Evolutionary conservation across 192 early-diverging fungal genomes (phyloP), one percentile per base, ranked within the genome.

Genomic region (Dispira simplex): DNA sequence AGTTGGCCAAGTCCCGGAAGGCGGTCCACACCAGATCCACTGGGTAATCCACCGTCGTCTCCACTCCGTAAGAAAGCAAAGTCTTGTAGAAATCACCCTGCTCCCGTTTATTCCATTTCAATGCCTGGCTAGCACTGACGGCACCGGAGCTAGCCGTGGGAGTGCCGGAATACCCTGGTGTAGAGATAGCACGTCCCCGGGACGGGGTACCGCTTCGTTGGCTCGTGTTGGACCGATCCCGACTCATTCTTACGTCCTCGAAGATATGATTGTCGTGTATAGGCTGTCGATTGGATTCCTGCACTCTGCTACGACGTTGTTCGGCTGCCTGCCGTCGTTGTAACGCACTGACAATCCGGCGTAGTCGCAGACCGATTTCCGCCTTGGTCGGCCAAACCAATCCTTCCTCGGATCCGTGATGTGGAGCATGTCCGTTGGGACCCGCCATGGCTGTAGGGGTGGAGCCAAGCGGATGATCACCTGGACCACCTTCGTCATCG

Each of bases 1-100:
- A 59, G 44, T 83, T 80, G 44, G 85, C 71, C 13, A 90, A 67
- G 49, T 84, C 81, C 53, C 82, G 85, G 73, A 92, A 90, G 3
- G 77, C 71, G 0, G 69, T 71, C 90, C 90, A 92, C 45, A 66
- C 64, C 32, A 72, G 71, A 4, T 53, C 52, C 49, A 27, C 66
- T 8, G 70, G 64, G 39, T 74, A 72, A 46, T 63, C 73, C 11
- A 68, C 63, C 25, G 68, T 52, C 3, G 68, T 70, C 43, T 78
- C 80, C 9, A 78, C 73, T 63, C 80, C 80, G 66, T 79, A 82
- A 11, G 80, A 82, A 10, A 74, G 66, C 27, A 82, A 70, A 0
- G 78, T 79, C 63, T 74, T 67, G 49, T 78, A 77, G 65, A 82
- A 82, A 47, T 82, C 80, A 45, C 65, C 68, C 46, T 73, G 72